Evolutionary conservation across 148 eudicot species (phyloP).

Genomic region (Selenicereus undatus): DNA sequence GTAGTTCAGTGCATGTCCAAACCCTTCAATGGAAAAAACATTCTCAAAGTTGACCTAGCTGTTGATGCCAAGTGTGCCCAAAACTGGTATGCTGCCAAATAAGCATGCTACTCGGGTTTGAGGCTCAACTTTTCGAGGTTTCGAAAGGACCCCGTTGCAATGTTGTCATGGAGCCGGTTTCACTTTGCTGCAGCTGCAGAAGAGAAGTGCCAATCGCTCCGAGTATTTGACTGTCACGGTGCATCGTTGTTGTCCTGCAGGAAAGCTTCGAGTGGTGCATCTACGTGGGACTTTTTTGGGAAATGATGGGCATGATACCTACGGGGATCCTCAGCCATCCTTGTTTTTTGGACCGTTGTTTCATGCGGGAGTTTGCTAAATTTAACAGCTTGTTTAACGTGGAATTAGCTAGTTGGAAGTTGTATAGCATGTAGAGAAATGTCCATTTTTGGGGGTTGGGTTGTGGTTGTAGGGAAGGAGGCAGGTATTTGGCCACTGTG

Average conservation of each 20-base stretch:
- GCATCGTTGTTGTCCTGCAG: conserved; percentile 5
- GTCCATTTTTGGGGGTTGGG: background rate
- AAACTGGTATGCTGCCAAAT: conserved; percentile 85
- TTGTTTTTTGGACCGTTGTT: too few relatives aligned
- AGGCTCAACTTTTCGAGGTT: background rate
- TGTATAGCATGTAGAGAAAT: conserved; percentile 11
- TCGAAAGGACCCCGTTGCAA: background rate
- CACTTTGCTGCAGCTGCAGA: background rate
- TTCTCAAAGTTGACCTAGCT: conserved; percentile 64
- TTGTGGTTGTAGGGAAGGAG: background rate
- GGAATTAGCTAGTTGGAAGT: background rate
- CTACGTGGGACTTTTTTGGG: background rate
- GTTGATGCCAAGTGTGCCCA: conserved; percentile 90
- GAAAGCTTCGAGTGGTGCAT: background rate
- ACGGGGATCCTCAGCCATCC: background rate
- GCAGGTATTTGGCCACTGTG: background rate
- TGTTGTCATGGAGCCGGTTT: too few relatives aligned
- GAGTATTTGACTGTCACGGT: background rate
- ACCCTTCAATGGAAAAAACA: conserved; percentile 75
- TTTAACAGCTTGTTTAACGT: background rate
- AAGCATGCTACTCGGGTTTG: background rate
- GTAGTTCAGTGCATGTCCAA: conserved; percentile 92
- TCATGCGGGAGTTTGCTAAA: background rate
- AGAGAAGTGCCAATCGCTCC: background rate
- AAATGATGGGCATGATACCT: background rate